Evolutionary conservation across 75 land plant genomes (phyloP), one percentile per base, ranked within the genome.

Genomic region (Picea glauca): DNA sequence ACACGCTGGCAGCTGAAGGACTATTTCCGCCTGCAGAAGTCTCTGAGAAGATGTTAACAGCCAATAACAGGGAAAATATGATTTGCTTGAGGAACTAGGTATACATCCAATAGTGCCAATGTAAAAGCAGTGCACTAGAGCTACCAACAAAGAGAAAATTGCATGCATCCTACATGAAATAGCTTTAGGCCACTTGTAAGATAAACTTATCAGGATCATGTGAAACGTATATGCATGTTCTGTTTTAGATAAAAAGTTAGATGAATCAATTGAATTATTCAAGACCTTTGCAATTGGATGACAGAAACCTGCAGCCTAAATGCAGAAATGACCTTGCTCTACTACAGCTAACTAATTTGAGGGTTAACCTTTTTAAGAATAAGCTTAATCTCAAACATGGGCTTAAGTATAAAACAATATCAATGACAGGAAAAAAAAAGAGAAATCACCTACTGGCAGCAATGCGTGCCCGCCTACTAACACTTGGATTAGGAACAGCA

Each of bases 361-460:
- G 73, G n/a, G 23, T n/a, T 21, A 20, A 11, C 8, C 1, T n/a
- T 40, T 43, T 70, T 70, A 70, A 2, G 8, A 70, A 40, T 40
- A 70, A 40, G 20, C 73, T 70, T 70, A 70, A 70, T 18, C 54
- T 40, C 15, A 65, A 65, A 46, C 9, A 0, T 46, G 54, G 54
- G 9, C 9, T 46, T 7, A 18, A 70, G 46, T 70, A 40, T 40
- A 18, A 35, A 70, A 33, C 6, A 5, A 18, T 46, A 18, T 54
- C 23, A 54, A 78, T 20, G 21, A 46, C 60, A 50, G 54, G 9
- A 75, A 50, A 18, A 5, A 26, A 17, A 79, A 70, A n/a, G 60
- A 50, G 1, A 21, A 85, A 80, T 89, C 87, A 97, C 99, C 98
- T 95, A 90, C 99, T 97, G 76, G 93, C 94, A 80, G 99, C 99